These are phyloP conservation scores for Letharia columbiana DNA, from an alignment of 495 filamentous ascomycete species.

Conservation along the genomic window DNA sequence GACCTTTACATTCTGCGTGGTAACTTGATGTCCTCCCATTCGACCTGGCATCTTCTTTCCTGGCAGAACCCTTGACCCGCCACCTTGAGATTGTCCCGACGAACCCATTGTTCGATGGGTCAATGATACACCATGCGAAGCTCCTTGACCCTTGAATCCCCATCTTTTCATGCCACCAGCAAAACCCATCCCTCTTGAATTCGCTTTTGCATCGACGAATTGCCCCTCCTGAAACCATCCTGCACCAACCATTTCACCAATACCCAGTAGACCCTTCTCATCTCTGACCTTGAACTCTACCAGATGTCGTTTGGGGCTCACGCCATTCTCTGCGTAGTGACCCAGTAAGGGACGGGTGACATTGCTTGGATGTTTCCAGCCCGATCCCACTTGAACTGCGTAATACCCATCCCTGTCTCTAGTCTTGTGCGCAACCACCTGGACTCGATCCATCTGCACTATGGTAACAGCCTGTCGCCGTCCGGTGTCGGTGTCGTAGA, in stretches of 20 bases:
- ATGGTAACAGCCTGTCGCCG: slow-evolving; percentile 80
- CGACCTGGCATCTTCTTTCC: slow-evolving; percentile 97
- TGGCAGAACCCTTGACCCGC: slow-evolving; percentile 82
- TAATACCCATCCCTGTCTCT: slow-evolving; percentile 74
- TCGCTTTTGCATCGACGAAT: slow-evolving; percentile 75
- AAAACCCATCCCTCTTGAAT: slow-evolving; percentile 80
- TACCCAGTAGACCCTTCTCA: slow-evolving; percentile 57
- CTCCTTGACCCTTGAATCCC: slow-evolving; percentile 79
- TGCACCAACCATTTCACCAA: slow-evolving; percentile 66
- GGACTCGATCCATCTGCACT: slow-evolving; percentile 84
- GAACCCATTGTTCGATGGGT: slow-evolving; percentile 88
- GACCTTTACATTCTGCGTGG: slow-evolving; percentile 82
- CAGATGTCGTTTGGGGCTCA: slow-evolving; percentile 73
- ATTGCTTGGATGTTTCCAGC: slow-evolving; percentile 66
- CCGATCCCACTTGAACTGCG: slow-evolving; percentile 81
- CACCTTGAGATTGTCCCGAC: slow-evolving; percentile 75
- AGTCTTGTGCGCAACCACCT: slow-evolving; percentile 81
- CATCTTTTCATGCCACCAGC: slow-evolving; percentile 96
- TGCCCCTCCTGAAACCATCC: slow-evolving; percentile 87
- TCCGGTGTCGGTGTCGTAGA: slow-evolving; percentile 70
- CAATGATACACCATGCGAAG: slow-evolving; percentile 88
- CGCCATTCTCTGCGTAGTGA: slow-evolving; percentile 67
- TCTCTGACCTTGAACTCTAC: slow-evolving; percentile 78
- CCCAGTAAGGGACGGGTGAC: slow-evolving; percentile 72
- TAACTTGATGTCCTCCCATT: slow-evolving; percentile 83